Evolutionary conservation across 805 yeast genomes (phyloP).

Genomic region (Zygoascus biomembranicola): DNA sequence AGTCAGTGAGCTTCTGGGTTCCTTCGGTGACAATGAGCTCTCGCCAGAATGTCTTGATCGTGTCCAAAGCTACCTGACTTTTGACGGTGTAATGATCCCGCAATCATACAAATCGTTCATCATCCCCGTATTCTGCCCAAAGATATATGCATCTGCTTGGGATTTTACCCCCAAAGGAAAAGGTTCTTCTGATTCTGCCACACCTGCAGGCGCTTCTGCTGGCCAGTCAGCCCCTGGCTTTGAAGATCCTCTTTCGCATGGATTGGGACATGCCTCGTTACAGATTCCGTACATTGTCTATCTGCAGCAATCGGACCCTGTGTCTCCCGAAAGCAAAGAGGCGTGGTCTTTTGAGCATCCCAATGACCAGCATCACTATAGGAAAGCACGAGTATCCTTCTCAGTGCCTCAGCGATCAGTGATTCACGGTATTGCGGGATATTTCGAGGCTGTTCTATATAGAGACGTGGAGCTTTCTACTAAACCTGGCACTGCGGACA

Average conservation of each 20-base stretch:
- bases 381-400: slow-evolving; percentile 32
- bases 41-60: slow-evolving; percentile 70
- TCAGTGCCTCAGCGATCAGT: slow-evolving; percentile 42
- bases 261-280: slow-evolving; percentile 5
- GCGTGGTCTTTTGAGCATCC: slow-evolving; percentile 63
- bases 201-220: neutral
- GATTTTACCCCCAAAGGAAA: neutral
- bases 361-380: slow-evolving; percentile 16
- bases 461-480: slow-evolving; percentile 49
- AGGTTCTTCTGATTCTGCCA: neutral
- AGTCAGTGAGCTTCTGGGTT: slow-evolving; percentile 77
- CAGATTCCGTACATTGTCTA: slow-evolving; percentile 40
- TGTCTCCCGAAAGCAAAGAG: slow-evolving; percentile 38
- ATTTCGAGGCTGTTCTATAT: slow-evolving; percentile 63
- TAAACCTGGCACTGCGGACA: slow-evolving; percentile 31
- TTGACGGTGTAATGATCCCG: slow-evolving; percentile 53
- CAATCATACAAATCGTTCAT: slow-evolving; percentile 47
- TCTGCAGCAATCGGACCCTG: slow-evolving; percentile 32
- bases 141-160: slow-evolving; percentile 30
- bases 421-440: slow-evolving; percentile 70
- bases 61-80: slow-evolving; percentile 34
- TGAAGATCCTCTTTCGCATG: neutral
- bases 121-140: slow-evolving; percentile 61
- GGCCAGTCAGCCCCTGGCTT: neutral
- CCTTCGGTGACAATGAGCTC: slow-evolving; percentile 88